These are phyloP conservation scores for Paramecium octaurelia DNA, from an alignment of 73 alveolate species.

Conservation along the genomic window DNA sequence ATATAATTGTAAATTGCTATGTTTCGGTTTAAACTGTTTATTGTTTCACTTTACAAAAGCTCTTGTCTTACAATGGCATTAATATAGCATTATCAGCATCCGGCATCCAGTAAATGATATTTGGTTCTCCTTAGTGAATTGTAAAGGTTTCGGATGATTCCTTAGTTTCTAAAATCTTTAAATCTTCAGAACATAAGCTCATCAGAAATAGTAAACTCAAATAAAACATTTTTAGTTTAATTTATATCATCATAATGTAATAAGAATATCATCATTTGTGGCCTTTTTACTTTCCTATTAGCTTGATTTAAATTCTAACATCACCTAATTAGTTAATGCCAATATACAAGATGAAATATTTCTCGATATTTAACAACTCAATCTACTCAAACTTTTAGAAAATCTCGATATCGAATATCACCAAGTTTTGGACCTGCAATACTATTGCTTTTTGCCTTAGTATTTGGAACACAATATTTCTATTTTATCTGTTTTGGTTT, in stretches of 20 bases:
- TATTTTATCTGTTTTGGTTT: not conserved
- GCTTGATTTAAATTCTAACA: not conserved
- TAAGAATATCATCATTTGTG: too few relatives aligned
- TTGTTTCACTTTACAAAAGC: not conserved
- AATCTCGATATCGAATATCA: not conserved
- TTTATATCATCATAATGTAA: not conserved
- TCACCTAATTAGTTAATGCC: not conserved
- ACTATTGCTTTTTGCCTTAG: not conserved
- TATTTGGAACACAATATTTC: not conserved
- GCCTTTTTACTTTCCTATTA: too few relatives aligned
- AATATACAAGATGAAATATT: not conserved
- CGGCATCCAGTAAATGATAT: not conserved
- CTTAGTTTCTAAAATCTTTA: not conserved
- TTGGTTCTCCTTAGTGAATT: not conserved
- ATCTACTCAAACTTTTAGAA: not conserved
- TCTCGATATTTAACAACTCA: not conserved
- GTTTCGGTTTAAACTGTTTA: not conserved
- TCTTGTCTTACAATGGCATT: not conserved
- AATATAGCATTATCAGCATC: not conserved
- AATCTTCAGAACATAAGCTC: not conserved
- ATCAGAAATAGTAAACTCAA: not conserved
- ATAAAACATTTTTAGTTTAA: not conserved
- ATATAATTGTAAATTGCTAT: not conserved
- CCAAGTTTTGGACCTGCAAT: not conserved
- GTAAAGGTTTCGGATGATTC: not conserved